phyloP scores from a whole-genome alignment of 208 protist species.

The Phytomonas francai region DNA sequence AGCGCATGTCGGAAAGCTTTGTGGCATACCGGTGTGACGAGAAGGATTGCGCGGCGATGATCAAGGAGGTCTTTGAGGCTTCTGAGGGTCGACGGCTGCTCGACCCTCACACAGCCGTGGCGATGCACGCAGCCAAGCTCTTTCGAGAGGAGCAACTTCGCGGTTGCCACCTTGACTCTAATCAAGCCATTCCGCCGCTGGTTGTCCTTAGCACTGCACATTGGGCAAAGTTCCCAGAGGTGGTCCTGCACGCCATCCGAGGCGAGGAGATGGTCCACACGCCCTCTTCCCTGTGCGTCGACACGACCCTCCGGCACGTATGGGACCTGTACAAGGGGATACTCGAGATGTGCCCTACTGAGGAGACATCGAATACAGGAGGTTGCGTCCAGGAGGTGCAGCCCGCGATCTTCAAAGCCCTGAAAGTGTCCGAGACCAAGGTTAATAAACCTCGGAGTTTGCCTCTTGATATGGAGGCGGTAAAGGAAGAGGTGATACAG shows the following conservation, averaged over 20 bases:
- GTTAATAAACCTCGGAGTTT: neutral
- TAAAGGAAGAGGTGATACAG: neutral
- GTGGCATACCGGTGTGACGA: conserved; percentile 63
- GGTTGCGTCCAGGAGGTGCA: conserved; percentile 26
- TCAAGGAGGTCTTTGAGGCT: conserved; percentile 52
- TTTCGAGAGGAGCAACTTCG: conserved; percentile 34
- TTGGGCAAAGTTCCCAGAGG: conserved; percentile 82
- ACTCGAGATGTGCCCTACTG: neutral
- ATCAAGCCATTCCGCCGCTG: conserved; percentile 28
- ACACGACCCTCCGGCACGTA: conserved; percentile 12
- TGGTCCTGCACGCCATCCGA: conserved; percentile 61
- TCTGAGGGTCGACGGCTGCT: conserved; percentile 44
- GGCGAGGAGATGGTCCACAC: conserved; percentile 26
- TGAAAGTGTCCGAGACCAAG: conserved; percentile 20
- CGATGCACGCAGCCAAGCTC: conserved; percentile 53
- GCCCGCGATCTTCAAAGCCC: conserved; percentile 26
- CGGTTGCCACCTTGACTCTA: conserved; percentile 17
- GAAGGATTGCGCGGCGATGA: conserved; percentile 65
- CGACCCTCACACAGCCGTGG: conserved; percentile 85
- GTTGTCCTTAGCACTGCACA: conserved; percentile 75
- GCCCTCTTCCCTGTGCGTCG: neutral
- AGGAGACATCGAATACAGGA: conserved; percentile 10
- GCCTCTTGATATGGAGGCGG: neutral
- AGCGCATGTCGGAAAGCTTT: conserved; percentile 49
- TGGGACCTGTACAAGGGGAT: conserved; percentile 23